Conservation (phyloP, 164 flowering plant species). For the Magnolia changhungtana region DNA sequence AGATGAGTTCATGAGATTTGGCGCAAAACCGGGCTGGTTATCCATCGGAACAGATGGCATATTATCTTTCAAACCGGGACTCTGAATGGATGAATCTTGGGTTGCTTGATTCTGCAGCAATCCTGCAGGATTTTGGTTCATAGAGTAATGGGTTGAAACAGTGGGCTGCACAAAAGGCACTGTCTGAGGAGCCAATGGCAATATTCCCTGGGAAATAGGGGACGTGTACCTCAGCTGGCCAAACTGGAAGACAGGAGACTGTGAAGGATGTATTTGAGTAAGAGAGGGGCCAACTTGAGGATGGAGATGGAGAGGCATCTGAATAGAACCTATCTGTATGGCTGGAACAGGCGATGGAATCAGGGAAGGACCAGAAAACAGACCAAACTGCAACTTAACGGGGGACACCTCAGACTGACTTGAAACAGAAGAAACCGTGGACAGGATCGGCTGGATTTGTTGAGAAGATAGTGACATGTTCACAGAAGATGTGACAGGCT, state of each 20-base stretch:
- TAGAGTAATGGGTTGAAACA: constrained; percentile 39
- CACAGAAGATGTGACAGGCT: constrained; percentile 26
- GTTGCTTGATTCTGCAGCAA: constrained; percentile 30
- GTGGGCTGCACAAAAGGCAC: constrained; percentile 63
- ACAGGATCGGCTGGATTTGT: constrained; percentile 28
- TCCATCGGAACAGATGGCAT: constrained; percentile 20
- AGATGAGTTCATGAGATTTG: constrained; percentile 30
- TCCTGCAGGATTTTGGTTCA: constrained; percentile 42
- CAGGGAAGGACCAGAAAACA: constrained; percentile 86
- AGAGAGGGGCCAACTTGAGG: constrained; percentile 70
- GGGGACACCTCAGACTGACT: constrained; percentile 63
- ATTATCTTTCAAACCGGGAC: constrained; percentile 24
- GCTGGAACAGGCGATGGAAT: constrained; percentile 94
- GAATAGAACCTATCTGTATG: constrained; percentile 97
- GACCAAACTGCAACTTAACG: constrained; percentile 81
- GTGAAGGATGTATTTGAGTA: constrained; percentile 64
- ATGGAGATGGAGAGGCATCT: constrained; percentile 93
- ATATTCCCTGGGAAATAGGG: constrained; percentile 70
- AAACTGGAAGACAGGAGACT: constrained; percentile 85
- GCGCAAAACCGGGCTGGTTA: constrained; percentile 25
- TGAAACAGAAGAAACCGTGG: constrained; percentile 38
- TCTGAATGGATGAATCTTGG: constrained; percentile 29
- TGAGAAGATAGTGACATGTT: constrained; percentile 26
- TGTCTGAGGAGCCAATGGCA: constrained; percentile 68
- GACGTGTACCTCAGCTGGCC: constrained; percentile 84